Base-by-base conservation (phyloP, 139 green algal genomes). In the Limnomonas spitsbergensis region DNA sequence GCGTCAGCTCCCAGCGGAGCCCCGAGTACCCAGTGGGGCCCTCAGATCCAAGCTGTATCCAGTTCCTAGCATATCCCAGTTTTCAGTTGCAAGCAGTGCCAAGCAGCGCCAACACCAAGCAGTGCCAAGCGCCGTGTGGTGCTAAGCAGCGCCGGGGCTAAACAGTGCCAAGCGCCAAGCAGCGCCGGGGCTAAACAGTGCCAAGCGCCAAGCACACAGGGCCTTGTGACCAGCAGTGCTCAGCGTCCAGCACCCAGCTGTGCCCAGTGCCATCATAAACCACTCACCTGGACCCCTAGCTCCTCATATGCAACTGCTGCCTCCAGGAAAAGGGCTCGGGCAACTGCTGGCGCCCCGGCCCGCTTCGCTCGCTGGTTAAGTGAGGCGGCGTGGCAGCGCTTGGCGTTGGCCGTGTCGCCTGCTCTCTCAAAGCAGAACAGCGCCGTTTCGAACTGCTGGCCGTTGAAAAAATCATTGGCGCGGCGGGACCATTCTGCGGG, bases 351-450 rank as follows among this genome's bases (percentile, higher is more conserved):
- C 6, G 6, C 14, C 24, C 14, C 20, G 54, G 54, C 54, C 54
- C 29, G 6, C 54, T 69, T 69, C 53, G 68, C 68, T 24, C 3
- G 61, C 31, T 7, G 61, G 20, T 53, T 1, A 2, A 74, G 4
- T 2, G 34, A 2, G 37, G 53, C 9, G 14, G 36, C 68, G 31
- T 32, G 34, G 3, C 31, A 74, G 31, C 24, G 36, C 4, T 39
- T 32, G 14, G 36, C 68, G 2, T 74, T 74, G 31, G 14, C 31
- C 4, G n/a, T 6, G 35, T 74, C 36, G 68, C 68, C 35, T 2
- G 35, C 68, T 29, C 37, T 39, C 68, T 74, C 68, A n/a, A 52
- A 74, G 36, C 68, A 74, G 31, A 74, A 52, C 36, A n/a, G 14
- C 14, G 68, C 68, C 32, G 4, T 74, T 3, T 32, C 9, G 27